Evolutionary conservation across 2,329 filamentous ascomycete species (phyloP), one percentile per base, ranked within the genome.

Genomic region (Aspergillus pseudotamarii): DNA sequence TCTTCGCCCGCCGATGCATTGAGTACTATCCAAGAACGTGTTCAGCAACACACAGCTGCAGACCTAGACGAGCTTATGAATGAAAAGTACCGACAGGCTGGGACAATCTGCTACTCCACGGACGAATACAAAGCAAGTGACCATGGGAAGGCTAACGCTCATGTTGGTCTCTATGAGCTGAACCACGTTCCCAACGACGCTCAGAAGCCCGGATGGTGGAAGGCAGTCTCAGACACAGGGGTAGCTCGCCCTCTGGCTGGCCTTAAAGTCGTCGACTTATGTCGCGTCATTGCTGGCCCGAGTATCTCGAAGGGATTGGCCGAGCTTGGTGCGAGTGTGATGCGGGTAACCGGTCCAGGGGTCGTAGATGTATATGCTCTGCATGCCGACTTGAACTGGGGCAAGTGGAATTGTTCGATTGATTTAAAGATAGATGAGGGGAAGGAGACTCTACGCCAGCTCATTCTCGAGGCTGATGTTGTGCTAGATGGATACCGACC

Each of bases 211-310:
- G n/a, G 30, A 4, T 61, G 60, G 60, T 57, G 60, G 54, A 26
- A n/a, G 5, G 2, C 28, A 2, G 19, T 23, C 9, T 6, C 59
- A 3, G 30, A 26, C 21, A 50, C 34, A 11, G 30, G 41, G 3
- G 14, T 28, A n/a, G 4, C 54, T 10, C 62, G 62, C 1, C 64
- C 64, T 69, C 87, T 80, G 63, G 82, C 71, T 8, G 90, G 90
- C 0, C 83, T 93, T 73, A 90, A 89, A 67, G 90, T 93, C 6
- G 83, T 93, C 6, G 91, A 94, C 72, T 79, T 93, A 34, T 91
- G 89, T 72, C 87, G 90, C 46, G 88, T 93, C 70, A 92, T 93
- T 66, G 91, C 91, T 4, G 90, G 90, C 0, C 90, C 90, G n/a
- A 86, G 88, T 5, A 88, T 93, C 67, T 87, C 87, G 3, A 86